Percentiles rank a stretch among this genome's conserved stretches.
Conservation (phyloP, 2,329 filamentous ascomycete genomes). For the Calonectria pauciramosa region DNA sequence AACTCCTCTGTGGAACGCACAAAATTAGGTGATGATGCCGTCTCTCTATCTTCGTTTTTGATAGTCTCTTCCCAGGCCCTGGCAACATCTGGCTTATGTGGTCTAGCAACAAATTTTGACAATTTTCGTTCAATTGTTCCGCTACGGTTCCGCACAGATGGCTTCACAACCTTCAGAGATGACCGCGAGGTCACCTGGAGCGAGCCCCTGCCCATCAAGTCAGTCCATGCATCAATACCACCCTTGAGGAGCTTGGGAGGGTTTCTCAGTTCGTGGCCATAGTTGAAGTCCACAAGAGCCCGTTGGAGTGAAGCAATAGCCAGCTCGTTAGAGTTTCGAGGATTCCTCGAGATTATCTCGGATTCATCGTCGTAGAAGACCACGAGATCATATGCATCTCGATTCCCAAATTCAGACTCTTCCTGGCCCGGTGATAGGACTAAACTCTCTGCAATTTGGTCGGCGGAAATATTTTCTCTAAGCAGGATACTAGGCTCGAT, state of each 20-base stretch:
- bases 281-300: conserved; percentile 87
- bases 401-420: conserved; percentile 77
- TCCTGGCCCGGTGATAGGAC: conserved; percentile 82
- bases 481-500: conserved; percentile 84
- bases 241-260: conserved; percentile 84
- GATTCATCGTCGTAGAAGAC: conserved; percentile 89
- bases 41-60: conserved; percentile 71
- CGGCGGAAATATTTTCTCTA: conserved; percentile 75
- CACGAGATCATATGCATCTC: conserved; percentile 85
- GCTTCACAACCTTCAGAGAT: conserved; percentile 28
- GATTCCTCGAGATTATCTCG: conserved; percentile 59
- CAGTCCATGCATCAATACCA: conserved; percentile 88
- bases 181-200: conserved; percentile 61
- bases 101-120: conserved; percentile 68
- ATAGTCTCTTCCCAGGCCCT: conserved; percentile 84
- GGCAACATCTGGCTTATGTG: conserved; percentile 85
- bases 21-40: conserved; percentile 65
- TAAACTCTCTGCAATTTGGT: conserved; percentile 75
- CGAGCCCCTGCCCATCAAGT: conserved; percentile 81
- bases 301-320: conserved; percentile 82
- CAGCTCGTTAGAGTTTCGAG: conserved; percentile 56
- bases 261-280: conserved; percentile 79
- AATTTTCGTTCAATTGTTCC: conserved; percentile 52
- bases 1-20: conserved; percentile 87
- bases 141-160: conserved; percentile 49